Conservation (phyloP, 768 basidiomycete species). For the Lactarius hatsudake region DNA sequence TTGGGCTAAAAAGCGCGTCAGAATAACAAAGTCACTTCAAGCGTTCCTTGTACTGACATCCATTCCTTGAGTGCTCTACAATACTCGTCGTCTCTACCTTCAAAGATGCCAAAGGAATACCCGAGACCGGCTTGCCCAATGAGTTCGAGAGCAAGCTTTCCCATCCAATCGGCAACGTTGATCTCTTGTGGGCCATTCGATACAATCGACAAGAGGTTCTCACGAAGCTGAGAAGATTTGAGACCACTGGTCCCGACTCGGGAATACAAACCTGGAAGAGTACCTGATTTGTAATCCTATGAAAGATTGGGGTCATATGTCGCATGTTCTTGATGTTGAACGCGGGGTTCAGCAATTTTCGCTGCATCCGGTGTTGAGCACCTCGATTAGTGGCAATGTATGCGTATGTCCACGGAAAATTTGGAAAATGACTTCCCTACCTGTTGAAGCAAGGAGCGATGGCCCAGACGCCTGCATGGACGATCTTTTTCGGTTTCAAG, state of each 20-base stretch:
- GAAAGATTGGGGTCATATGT: conserved; percentile 27
- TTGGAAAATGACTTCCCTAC: not conserved
- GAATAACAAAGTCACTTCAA: not conserved
- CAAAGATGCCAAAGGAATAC: conserved; percentile 25
- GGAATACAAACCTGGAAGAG: not conserved
- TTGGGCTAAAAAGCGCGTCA: conserved; percentile 17
- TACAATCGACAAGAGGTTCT: not conserved
- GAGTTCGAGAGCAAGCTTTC: conserved; percentile 27
- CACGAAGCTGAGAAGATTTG: not conserved
- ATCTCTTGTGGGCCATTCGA: conserved; percentile 17
- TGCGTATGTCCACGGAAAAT: not conserved
- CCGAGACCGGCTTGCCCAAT: conserved; percentile 31
- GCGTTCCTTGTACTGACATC: not conserved
- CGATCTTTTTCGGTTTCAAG: no score
- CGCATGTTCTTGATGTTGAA: conserved; percentile 29
- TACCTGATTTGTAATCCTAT: conserved; percentile 23
- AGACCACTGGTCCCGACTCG: not conserved
- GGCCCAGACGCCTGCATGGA: not conserved
- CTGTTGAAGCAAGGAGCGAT: not conserved
- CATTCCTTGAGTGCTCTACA: conserved; percentile 23
- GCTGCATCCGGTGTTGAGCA: conserved; percentile 12
- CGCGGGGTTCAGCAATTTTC: conserved; percentile 21
- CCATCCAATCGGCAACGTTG: conserved; percentile 27
- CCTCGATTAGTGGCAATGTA: not conserved
- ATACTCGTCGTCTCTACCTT: not conserved